phyloP scores from a whole-genome alignment of 345 rosid species.

The Viola odorata region DNA sequence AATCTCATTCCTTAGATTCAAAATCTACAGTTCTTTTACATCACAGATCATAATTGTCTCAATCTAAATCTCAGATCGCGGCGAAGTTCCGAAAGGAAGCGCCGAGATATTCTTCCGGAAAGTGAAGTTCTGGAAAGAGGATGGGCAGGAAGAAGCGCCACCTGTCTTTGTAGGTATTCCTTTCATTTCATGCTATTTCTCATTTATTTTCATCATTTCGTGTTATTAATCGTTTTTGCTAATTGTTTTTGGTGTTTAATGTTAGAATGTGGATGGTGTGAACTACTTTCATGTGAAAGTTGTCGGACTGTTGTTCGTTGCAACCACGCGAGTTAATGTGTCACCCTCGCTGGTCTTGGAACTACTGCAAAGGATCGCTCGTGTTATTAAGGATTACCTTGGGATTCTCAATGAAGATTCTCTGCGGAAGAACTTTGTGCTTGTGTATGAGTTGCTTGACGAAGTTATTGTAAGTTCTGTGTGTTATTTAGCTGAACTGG shows the following conservation, averaged over 20 bases:
- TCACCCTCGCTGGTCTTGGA: slow-evolving; percentile 97
- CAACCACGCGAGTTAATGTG: slow-evolving; percentile 85
- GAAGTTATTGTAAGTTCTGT: slow-evolving; percentile 83
- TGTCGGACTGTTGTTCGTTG: slow-evolving; percentile 85
- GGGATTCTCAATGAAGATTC: slow-evolving; percentile 97
- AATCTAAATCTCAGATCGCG: slow-evolving; percentile 52
- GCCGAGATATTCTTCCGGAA: slow-evolving; percentile 94
- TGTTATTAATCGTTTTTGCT: not conserved
- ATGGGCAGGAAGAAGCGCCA: slow-evolving; percentile 90
- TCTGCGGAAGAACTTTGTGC: slow-evolving; percentile 82
- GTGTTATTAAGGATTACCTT: slow-evolving; percentile 93
- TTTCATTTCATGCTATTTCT: slow-evolving; percentile 12
- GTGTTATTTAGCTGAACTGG: not conserved
- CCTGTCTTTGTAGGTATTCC: slow-evolving; percentile 98
- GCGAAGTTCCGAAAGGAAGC: slow-evolving; percentile 83
- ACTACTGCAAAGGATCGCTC: slow-evolving; percentile 92
- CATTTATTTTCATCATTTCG: slow-evolving; percentile 1
- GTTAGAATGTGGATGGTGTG: slow-evolving; percentile 85
- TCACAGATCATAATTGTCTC: not conserved
- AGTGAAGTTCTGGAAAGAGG: slow-evolving; percentile 98
- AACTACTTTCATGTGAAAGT: slow-evolving; percentile 98
- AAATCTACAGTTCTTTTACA: too few relatives aligned
- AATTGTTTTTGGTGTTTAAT: not conserved
- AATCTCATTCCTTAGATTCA: not conserved
- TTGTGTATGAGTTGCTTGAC: slow-evolving; percentile 92